Percentiles rank a stretch among this genome's conserved stretches.
Conservation (phyloP, 306 rosid species). For the Citrullus colocynthis region DNA sequence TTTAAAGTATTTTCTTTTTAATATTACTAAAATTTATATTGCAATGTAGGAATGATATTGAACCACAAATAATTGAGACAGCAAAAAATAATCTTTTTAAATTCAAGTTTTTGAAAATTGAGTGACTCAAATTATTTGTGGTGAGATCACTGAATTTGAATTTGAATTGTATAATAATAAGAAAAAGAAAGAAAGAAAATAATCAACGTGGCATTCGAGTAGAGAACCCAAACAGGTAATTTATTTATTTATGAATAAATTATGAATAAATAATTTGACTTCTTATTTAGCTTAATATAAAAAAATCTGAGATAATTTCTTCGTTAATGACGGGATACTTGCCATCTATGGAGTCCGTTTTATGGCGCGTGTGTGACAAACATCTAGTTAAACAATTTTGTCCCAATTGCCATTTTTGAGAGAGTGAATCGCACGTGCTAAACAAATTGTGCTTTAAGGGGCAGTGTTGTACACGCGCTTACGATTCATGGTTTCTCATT, state of each 20-base stretch:
- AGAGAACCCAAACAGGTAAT: neutral
- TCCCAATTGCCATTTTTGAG: neutral
- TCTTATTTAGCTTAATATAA: neutral
- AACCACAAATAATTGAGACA: no score
- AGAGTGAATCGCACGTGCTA: neutral
- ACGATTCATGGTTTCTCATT: neutral
- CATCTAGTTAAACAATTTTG: neutral
- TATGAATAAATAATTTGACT: neutral
- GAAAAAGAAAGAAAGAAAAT: no score
- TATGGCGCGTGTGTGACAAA: neutral
- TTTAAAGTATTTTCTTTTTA: no score
- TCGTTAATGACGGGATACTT: neutral
- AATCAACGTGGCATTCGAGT: neutral
- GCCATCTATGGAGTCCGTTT: neutral
- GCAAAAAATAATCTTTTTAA: no score
- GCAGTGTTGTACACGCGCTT: neutral
- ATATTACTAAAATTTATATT: no score
- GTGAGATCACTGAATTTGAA: no score
- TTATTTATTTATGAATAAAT: neutral
- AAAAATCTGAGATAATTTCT: neutral
- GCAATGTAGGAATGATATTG: no score
- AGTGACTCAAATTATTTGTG: no score
- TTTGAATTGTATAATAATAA: no score
- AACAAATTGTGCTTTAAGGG: neutral
- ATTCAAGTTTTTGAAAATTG: no score